Evolutionary conservation across 768 basidiomycete species (phyloP), one percentile per base, ranked within the genome.

Genomic region (Wakefieldia striispora): DNA sequence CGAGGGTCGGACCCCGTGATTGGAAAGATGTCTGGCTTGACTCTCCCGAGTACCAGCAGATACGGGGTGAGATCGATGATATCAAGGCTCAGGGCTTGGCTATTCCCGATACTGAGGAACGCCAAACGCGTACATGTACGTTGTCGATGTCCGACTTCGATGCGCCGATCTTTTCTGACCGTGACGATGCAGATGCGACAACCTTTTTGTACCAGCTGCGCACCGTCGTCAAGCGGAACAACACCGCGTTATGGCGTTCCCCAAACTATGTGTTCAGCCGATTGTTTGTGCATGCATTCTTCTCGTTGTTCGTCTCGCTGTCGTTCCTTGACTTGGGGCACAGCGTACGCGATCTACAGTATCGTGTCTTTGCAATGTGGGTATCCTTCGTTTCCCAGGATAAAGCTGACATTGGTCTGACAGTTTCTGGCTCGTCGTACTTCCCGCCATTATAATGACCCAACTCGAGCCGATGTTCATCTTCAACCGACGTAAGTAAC

Each of bases 11-110:
- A 1, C 77, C 85, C 47, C 80, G 82, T 27, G 92, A 95, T 60
- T 95, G 93, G 93, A 83, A 83, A 47, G 82, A 90, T 53, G 73
- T 91, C 42, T 95, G 93, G 93, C 67, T 80, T 16, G 81, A 86
- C 33, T 91, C 86, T 5, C 73, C 80, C 0, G 86, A 94, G 67
- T 76, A 59, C 47, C 50, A 66, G 39, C 57, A 55, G 21, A 73
- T 75, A 26, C 69, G 65, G 20, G 58, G 57, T 23, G 76, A 82
- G 49, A 81, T 83, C 26, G 57, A 63, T 8, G 56, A 54, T 3
- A 77, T 83, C 60, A 81, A 81, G 58, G 52, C 56, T 12, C 72
- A 72, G 19, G 79, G 76, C 1, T 67, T 82, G 23, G 66, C 77
- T 9, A 62, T 64, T 34, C 75, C 76, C 1, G 67, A 70, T 8